Base-by-base conservation (phyloP, 2,329 filamentous ascomycete genomes). In the Sporothrix schenckii region DNA sequence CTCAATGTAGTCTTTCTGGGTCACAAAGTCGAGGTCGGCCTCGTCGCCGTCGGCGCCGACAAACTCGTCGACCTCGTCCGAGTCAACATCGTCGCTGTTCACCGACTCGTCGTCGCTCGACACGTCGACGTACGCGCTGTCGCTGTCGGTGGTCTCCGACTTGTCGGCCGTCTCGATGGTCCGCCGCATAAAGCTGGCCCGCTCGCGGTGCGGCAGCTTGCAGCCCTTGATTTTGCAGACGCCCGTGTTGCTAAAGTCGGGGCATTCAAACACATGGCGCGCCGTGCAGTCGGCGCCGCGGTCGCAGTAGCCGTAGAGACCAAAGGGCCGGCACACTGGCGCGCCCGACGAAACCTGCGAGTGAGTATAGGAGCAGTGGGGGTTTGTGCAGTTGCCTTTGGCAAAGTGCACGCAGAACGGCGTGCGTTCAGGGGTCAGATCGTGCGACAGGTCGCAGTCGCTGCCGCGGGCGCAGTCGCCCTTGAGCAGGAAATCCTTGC, bases 181-280 rank as follows among this genome's bases (percentile, higher is more conserved):
- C 79, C 90, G 89, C 77, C 92, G 91, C 76, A 90, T 85, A 78
- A 90, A 84, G 83, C 92, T 93, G 78, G 93, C 93, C 81, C 92
- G 89, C 82, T 95, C 92, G 78, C 94, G 88, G 81, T 99, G 95
- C 72, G 89, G 91, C 69, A 97, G 86, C 78, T 91, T 91, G 84
- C 94, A 98, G 74, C 90, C 89, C 80, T 90, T 89, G 79, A 87
- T 89, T 79, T 89, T 89, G 87, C 95, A 99, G 73, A 85, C 84
- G 76, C 94, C 94, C 72, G 88, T 92, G 81, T 97, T 97, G 86
- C 92, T 92, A 83, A 96, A 97, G 79, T 97, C 92, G 73, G 95
- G 94, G 80, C 95, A 98, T 80, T 98, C 94, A 81, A 91, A 91
- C 71, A 94, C 91, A 82, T 99, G 95, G 72, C 93, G 91, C 74